These are phyloP conservation scores for Xylariales sp. DNA, from an alignment of 2,329 filamentous ascomycete genomes.

Conservation along the genomic window DNA sequence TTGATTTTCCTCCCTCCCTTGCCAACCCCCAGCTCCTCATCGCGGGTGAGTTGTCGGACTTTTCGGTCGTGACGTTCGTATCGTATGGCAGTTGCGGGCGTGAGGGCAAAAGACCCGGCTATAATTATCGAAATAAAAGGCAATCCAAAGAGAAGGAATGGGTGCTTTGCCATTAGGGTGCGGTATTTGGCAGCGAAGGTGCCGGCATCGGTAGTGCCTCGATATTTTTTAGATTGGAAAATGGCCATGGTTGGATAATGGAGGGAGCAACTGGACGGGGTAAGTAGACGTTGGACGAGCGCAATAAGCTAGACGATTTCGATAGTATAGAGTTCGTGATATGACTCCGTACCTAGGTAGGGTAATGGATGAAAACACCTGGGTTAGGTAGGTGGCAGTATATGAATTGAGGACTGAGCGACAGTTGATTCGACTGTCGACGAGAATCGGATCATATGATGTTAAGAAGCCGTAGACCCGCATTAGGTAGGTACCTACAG, in stretches of 20 bases:
- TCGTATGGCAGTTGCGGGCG: constrained; percentile 89
- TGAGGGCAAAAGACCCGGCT: constrained; percentile 91
- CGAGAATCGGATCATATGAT: neutral
- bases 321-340: neutral
- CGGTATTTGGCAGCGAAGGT: constrained; percentile 83
- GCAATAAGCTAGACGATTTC: neutral
- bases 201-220: constrained; percentile 72
- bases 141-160: constrained; percentile 92
- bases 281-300: neutral
- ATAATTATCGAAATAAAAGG: constrained; percentile 93
- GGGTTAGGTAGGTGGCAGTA: neutral
- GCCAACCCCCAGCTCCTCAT: constrained; percentile 87
- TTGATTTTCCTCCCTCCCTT: constrained; percentile 77
- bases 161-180: constrained; percentile 76
- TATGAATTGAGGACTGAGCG: neutral
- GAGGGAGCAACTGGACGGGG: neutral
- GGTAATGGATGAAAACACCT: too few relatives aligned
- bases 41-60: constrained; percentile 83
- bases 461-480: too few relatives aligned
- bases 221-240: constrained; percentile 79
- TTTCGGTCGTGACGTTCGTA: constrained; percentile 95
- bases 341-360: too few relatives aligned
- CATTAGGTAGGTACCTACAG: too few relatives aligned
- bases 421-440: neutral
- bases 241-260: constrained; percentile 61